Evolutionary conservation across 2,329 filamentous ascomycete species (phyloP).

Genomic region (Thielaviopsis populi): DNA sequence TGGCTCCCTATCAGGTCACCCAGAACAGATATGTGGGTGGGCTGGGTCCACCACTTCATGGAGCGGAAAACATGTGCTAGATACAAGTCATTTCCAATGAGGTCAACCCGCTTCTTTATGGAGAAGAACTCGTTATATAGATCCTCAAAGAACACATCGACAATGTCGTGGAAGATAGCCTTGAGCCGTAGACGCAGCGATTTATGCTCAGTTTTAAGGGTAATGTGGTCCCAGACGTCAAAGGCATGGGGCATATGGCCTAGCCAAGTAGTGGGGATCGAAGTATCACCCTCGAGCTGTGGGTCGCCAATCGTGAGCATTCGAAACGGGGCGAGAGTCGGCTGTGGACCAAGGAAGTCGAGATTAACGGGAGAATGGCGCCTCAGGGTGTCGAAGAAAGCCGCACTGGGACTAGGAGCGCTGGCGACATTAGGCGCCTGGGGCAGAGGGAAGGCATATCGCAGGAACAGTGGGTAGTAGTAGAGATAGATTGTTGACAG

Average conservation of each 20-base stretch:
- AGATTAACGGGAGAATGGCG: constrained; percentile 14
- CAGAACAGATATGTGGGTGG: constrained; percentile 76
- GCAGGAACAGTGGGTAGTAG: constrained; percentile 66
- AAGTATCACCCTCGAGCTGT: constrained; percentile 83
- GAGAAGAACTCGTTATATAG: constrained; percentile 51
- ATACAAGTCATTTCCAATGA: constrained; percentile 89
- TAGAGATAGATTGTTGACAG: constrained; percentile 66
- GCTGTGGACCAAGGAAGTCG: constrained; percentile 5
- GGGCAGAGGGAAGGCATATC: constrained; percentile 62
- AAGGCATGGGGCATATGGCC: constrained; percentile 40
- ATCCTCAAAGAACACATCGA: constrained; percentile 52
- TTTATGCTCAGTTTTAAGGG: constrained; percentile 31
- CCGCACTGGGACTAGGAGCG: constrained; percentile 9
- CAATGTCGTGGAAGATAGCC: constrained; percentile 39
- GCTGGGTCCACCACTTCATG: constrained; percentile 66
- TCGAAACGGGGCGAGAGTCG: constrained; percentile 54
- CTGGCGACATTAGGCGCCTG: constrained; percentile 19
- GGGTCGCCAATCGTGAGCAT: constrained; percentile 82
- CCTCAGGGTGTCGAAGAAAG: constrained; percentile 14
- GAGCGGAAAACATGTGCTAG: constrained; percentile 82
- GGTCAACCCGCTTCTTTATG: constrained; percentile 65
- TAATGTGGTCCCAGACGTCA: constrained; percentile 32
- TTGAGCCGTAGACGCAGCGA: constrained; percentile 38
- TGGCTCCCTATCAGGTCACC: constrained; percentile 89
- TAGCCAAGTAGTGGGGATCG: constrained; percentile 47